A percentile compares a stretch with the other conserved stretches of the same genome.
These are phyloP conservation scores for Amylostereum areolatum DNA, from an alignment of 1,284 basidiomycete genomes.

Conservation along the genomic window DNA sequence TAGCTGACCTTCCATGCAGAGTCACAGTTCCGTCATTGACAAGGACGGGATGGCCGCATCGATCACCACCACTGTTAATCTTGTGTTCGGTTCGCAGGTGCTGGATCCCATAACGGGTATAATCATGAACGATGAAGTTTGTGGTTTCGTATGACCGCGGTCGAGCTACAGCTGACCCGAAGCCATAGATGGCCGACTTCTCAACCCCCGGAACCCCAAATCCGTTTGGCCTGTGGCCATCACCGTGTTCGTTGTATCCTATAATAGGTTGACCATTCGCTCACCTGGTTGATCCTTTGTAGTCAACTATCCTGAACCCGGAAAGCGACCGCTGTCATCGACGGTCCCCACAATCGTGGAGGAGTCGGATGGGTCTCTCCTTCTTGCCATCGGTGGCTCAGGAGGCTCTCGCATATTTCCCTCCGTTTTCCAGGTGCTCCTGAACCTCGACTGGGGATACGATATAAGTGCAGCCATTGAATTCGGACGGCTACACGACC, in stretches of 20 bases:
- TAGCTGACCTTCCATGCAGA: conserved; percentile 35
- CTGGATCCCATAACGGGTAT: conserved; percentile 83
- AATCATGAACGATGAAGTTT: conserved; percentile 81
- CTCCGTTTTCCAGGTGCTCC: conserved; percentile 73
- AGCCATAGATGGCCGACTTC: conserved; percentile 79
- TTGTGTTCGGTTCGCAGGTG: conserved; percentile 82
- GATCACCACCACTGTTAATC: conserved; percentile 84
- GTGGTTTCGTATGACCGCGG: background rate
- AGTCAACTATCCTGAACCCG: conserved; percentile 85
- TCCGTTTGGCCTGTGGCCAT: conserved; percentile 78
- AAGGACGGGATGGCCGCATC: conserved; percentile 80
- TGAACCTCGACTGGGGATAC: conserved; percentile 79
- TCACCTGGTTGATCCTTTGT: conserved; percentile 1
- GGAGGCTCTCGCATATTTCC: conserved; percentile 87
- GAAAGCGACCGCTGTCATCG: conserved; percentile 86
- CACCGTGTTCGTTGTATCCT: conserved; percentile 56
- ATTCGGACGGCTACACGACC: conserved; percentile 85
- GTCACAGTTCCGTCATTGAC: conserved; percentile 80
- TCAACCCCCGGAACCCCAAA: conserved; percentile 78
- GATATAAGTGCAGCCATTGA: conserved; percentile 81
- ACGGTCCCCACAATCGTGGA: conserved; percentile 80
- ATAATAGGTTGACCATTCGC: background rate
- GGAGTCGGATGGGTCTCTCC: conserved; percentile 62
- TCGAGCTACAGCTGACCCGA: background rate
- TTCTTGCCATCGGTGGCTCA: conserved; percentile 74